Evolutionary conservation across 2,329 filamentous ascomycete species (phyloP), one percentile per base, ranked within the genome.

Genomic region (Aureobasidium sp.): DNA sequence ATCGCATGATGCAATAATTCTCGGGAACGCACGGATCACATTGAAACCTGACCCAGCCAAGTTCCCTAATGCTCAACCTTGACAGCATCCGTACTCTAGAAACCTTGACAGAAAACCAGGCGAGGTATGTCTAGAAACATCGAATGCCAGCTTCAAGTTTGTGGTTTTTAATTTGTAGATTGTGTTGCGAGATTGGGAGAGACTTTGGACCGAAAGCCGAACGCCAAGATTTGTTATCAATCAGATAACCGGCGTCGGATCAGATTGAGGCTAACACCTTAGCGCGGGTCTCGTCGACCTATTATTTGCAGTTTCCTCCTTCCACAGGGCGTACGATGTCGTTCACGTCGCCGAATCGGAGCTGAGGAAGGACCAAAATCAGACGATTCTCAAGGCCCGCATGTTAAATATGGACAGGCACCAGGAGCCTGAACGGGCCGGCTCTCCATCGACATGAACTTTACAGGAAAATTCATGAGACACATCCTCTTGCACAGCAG

Each of bases 181-280:
- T 5, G 5, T 2, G 9, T 8, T 17, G 2, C 39, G n/a, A 41
- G 17, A 17, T 9, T 7, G 8, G 17, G 17, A 41, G 17, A 41
- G 2, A n/a, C 17, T 2, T 8, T 17, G 7, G 3, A 41, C 20
- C 39, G 3, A 6, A 41, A 2, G 39, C 15, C 39, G 2, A 3
- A n/a, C 17, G 44, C 44, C 37, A 45, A 56, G 52, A 14, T 39
- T 15, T 17, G 4, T 58, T 58, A 48, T 58, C 55, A 39, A 58
- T 58, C 55, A 58, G 53, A 57, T 57, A 57, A 57, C 17, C 34
- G 17, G 29, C 41, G 15, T 6, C 55, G 55, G 55, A 48, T 58
- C 55, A 48, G 37, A 36, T 27, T 29, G 22, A 29, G 15, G 39
- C 41, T 44, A 57, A 17, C 22, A 17, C 14, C 5, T 29, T 47